phyloP scores from a whole-genome alignment of 1,284 basidiomycete genomes.

The Wallemia mellicola region DNA sequence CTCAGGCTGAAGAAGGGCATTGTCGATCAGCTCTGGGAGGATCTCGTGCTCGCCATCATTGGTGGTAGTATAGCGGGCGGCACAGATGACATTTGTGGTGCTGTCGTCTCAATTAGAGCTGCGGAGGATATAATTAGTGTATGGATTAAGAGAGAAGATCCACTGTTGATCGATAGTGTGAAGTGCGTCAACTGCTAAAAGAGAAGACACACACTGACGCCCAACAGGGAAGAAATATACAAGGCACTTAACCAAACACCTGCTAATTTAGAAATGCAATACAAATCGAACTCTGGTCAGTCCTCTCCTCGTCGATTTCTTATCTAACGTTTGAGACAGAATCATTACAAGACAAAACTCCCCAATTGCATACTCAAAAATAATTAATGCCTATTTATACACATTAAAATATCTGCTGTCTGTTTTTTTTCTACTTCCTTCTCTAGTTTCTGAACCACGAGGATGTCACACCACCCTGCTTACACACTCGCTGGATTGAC shows the following conservation, averaged over 20 bases:
- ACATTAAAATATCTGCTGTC: background rate
- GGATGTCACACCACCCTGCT: background rate
- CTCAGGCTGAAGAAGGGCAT: conserved; percentile 53
- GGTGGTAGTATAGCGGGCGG: conserved; percentile 28
- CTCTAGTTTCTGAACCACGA: background rate
- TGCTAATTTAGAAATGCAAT: conserved; percentile 39
- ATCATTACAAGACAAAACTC: conserved; percentile 48
- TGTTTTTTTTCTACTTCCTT: background rate
- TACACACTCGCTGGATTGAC: background rate
- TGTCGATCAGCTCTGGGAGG: conserved; percentile 52
- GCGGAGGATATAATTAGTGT: conserved; percentile 51
- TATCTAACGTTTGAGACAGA: conserved; percentile 18
- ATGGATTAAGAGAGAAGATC: conserved; percentile 44
- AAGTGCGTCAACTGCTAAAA: conserved; percentile 21
- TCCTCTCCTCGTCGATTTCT: background rate
- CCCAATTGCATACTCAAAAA: background rate
- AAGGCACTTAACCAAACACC: conserved; percentile 32
- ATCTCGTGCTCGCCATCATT: conserved; percentile 39
- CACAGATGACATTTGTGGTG: conserved; percentile 30
- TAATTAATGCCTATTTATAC: background rate
- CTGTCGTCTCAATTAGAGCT: conserved; percentile 49
- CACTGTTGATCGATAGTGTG: conserved; percentile 35
- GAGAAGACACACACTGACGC: background rate
- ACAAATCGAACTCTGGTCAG: conserved; percentile 52
- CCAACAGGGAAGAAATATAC: conserved; percentile 35